Base-by-base conservation (phyloP, 2,329 filamentous ascomycete species). In the Diplodia corticola region DNA sequence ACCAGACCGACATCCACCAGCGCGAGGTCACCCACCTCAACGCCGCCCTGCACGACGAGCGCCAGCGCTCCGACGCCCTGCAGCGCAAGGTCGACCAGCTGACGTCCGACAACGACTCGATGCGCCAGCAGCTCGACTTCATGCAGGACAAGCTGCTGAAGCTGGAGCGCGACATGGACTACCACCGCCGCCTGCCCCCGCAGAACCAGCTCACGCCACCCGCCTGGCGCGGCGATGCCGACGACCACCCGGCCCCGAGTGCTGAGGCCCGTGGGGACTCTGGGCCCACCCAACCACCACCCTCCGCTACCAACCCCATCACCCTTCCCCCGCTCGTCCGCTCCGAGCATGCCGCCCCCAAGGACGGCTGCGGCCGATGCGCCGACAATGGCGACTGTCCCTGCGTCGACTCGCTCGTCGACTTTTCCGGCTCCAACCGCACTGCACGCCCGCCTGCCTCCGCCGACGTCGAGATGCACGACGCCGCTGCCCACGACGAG, bases 391-490 rank as follows among this genome's bases (percentile, higher is more conserved):
- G 74, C 26, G 69, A 73, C 22, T 78, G 76, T 61, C 70, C 72
- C 9, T 78, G 76, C 65, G 67, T 77, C 54, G 71, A 74, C 24
- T 74, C 73, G 44, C 28, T 67, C 28, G 49, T 64, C 13, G 61
- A 64, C 60, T 67, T 67, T 35, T 54, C 59, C 26, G 57, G 44
- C 48, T 46, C 65, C 24, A 51, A 54, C 60, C 60, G 53, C 30
- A 20, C 61, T n/a, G 28, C 28, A 17, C 66, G 71, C n/a, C 72
- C 69, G 53, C 17, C 40, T 17, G 33, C 33, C 4, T 71, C 72
- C 70, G 65, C 20, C 15, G 46, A 63, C 12, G 35, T 64, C n/a
- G 57, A 61, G 40, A 46, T 55, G n/a, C 53, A 35, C 50, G 54
- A 48, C 28, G 22, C 24, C 15, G 54, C 50, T n/a, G 35, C 51